Conservation (phyloP, 768 basidiomycete species). For the Phylloporus arenicola region DNA sequence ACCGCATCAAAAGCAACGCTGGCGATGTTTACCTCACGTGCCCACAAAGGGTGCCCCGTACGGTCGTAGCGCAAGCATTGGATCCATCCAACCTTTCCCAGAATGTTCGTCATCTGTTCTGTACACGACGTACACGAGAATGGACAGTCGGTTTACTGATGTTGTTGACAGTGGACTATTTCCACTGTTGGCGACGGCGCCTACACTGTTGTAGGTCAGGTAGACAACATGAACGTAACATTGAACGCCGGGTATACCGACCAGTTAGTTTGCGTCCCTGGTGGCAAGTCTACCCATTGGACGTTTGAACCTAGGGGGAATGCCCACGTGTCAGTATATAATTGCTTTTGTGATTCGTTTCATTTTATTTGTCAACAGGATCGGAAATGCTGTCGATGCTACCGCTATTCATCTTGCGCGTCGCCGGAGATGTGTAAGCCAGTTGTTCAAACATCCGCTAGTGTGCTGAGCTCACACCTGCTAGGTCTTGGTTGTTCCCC, state of each 20-base stretch:
- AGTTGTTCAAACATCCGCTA: background rate
- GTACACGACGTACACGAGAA: background rate
- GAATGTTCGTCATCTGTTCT: background rate
- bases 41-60: background rate
- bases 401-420: background rate
- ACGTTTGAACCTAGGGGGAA: background rate
- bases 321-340: background rate
- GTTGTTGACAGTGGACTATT: background rate
- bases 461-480: background rate
- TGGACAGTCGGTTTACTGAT: background rate
- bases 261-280: background rate
- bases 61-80: background rate
- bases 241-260: background rate
- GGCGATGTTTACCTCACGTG: background rate
- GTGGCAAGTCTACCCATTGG: background rate
- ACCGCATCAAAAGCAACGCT: background rate
- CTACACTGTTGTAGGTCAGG: background rate
- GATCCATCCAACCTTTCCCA: background rate
- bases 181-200: background rate
- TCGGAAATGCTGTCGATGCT: background rate
- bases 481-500: background rate
- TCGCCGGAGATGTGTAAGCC: background rate
- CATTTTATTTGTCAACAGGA: background rate
- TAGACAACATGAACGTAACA: background rate
- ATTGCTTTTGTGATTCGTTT: background rate